These are phyloP conservation scores for Kandelia obovata DNA, from an alignment of 345 rosid genomes.

Conservation along the genomic window DNA sequence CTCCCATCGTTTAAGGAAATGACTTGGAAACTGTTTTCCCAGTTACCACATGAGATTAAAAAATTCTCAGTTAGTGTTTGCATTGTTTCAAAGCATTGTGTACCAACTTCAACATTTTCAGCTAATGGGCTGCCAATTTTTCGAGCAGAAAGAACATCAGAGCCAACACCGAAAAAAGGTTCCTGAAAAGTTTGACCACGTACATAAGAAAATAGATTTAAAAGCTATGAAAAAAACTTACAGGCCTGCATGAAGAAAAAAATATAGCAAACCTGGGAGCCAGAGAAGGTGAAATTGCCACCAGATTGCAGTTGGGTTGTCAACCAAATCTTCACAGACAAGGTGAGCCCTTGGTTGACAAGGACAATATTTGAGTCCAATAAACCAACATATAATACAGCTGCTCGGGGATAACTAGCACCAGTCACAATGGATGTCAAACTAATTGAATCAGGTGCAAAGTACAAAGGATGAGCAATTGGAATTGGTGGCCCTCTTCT, in stretches of 20 bases:
- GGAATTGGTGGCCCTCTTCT: slow-evolving; percentile 98
- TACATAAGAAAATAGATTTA: slow-evolving; percentile 10
- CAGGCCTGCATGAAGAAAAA: not conserved
- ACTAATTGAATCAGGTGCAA: slow-evolving; percentile 87
- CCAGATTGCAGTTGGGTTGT: slow-evolving; percentile 91
- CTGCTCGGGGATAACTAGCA: slow-evolving; percentile 58
- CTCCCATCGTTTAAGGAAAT: slow-evolving; percentile 85
- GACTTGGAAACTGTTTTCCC: slow-evolving; percentile 97
- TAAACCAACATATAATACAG: slow-evolving; percentile 63
- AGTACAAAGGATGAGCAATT: slow-evolving; percentile 83
- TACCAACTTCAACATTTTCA: slow-evolving; percentile 74
- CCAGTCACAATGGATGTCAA: slow-evolving; percentile 65
- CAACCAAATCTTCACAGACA: slow-evolving; percentile 92
- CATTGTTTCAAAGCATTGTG: slow-evolving; percentile 75
- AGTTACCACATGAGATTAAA: slow-evolving; percentile 88
- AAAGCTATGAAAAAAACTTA: not conserved
- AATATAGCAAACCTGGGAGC: slow-evolving; percentile 59
- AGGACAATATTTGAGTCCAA: slow-evolving; percentile 77
- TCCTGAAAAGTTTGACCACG: slow-evolving; percentile 51
- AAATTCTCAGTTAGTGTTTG: slow-evolving; percentile 72
- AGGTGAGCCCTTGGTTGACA: slow-evolving; percentile 79
- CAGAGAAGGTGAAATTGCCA: slow-evolving; percentile 90
- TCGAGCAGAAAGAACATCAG: slow-evolving; percentile 83
- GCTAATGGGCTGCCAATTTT: slow-evolving; percentile 83
- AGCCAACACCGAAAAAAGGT: slow-evolving; percentile 91